A percentile compares a stretch with the other conserved stretches of the same genome.
Conservation (phyloP, 139 green algal species). For the Prasinococcaceae sp. region DNA sequence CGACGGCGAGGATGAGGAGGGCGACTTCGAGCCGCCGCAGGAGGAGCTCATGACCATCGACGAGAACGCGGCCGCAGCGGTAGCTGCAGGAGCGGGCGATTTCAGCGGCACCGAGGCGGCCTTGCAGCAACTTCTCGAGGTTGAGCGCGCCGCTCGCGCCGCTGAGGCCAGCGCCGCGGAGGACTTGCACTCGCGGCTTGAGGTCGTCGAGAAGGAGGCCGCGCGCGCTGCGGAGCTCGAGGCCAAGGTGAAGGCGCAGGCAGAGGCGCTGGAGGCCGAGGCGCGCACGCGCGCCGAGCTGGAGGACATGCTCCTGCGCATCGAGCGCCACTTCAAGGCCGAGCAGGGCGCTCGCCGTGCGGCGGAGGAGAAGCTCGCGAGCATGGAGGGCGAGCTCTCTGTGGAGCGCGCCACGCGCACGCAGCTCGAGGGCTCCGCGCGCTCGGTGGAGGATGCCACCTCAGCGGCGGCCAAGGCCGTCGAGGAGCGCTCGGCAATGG, state of each 20-base stretch:
- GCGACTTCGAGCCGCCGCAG: neutral
- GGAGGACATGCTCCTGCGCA: slow-evolving; percentile 69
- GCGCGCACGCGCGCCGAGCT: slow-evolving; percentile 35
- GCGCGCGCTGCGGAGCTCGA: neutral
- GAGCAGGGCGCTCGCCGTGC: slow-evolving; percentile 31
- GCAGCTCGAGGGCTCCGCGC: neutral
- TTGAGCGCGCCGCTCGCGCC: neutral
- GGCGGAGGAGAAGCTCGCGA: slow-evolving; percentile 27
- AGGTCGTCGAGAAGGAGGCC: neutral
- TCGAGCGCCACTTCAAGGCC: slow-evolving; percentile 61
- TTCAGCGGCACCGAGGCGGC: neutral
- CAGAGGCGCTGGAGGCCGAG: slow-evolving; percentile 9
- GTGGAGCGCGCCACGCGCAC: neutral
- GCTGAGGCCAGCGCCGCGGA: neutral
- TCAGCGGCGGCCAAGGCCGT: too few relatives aligned
- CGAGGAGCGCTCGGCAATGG: neutral
- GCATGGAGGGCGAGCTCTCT: neutral
- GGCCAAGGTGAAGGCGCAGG: neutral
- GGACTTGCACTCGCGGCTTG: neutral
- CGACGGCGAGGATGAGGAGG: neutral
- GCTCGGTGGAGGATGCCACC: too few relatives aligned
- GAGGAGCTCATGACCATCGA: neutral
- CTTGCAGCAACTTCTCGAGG: neutral
- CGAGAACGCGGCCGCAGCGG: too few relatives aligned
- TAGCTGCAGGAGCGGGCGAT: neutral